Evolutionary conservation across 495 filamentous ascomycete genomes (phyloP).

Genomic region (Penicillium parvum): DNA sequence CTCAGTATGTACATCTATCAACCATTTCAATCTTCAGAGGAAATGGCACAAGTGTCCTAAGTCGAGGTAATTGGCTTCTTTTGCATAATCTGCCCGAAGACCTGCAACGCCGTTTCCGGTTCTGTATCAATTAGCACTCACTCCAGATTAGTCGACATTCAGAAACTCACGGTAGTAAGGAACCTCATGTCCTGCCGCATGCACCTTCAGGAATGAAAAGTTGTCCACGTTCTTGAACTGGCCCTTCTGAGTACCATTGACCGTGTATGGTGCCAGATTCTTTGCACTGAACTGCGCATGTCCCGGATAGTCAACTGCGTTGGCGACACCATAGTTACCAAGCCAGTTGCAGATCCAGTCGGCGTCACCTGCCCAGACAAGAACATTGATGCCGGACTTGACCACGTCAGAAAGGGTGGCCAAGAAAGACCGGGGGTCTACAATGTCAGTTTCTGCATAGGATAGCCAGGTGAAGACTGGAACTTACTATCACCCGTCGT

Average conservation of each 20-base stretch:
- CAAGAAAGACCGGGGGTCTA: constrained; percentile 47
- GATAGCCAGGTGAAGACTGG: background rate
- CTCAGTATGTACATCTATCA: too few relatives aligned
- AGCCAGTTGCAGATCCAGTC: constrained; percentile 58
- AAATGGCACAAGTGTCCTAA: background rate
- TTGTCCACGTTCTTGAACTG: constrained; percentile 49
- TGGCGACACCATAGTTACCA: constrained; percentile 40
- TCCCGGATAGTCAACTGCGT: constrained; percentile 38
- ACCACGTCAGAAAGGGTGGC: constrained; percentile 44
- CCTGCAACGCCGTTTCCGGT: constrained; percentile 46
- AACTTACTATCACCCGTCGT: constrained; percentile 44
- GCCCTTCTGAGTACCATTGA: constrained; percentile 43
- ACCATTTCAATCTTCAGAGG: too few relatives aligned
- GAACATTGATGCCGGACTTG: constrained; percentile 40
- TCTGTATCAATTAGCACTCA: constrained; percentile 20
- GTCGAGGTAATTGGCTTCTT: constrained; percentile 13
- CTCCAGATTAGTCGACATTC: background rate
- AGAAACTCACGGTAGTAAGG: constrained; percentile 39
- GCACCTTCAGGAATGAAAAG: constrained; percentile 49
- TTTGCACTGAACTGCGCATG: constrained; percentile 34
- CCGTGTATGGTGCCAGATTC: constrained; percentile 40
- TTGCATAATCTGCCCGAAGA: constrained; percentile 48
- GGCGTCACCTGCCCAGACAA: constrained; percentile 55
- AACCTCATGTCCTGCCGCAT: constrained; percentile 50
- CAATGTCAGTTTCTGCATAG: background rate